Evolutionary conservation across 495 filamentous ascomycete genomes (phyloP).

Genomic region (Penicillium diatomitis): DNA sequence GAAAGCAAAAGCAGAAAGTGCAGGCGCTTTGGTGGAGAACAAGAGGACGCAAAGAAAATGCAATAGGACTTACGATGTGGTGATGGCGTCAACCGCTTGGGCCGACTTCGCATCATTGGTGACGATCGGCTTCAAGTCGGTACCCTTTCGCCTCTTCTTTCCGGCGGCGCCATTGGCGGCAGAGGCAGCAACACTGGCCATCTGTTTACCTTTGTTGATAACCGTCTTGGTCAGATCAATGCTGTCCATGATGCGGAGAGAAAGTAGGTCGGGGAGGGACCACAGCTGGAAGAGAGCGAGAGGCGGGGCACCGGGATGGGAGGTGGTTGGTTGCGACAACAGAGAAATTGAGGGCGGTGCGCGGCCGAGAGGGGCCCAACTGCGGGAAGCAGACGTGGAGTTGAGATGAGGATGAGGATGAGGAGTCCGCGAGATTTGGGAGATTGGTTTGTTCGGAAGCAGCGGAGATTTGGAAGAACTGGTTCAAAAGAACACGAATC

Average conservation of each 20-base stretch:
- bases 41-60: constrained; percentile 1
- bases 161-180: constrained; percentile 55
- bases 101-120: constrained; percentile 57
- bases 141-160: constrained; percentile 82
- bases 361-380: constrained; percentile 2
- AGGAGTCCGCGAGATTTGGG: not conserved
- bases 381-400: not conserved
- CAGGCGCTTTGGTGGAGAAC: constrained; percentile 20
- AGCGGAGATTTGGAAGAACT: too few species aligned
- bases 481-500: not conserved
- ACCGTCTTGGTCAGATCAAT: constrained; percentile 65
- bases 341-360: constrained; percentile 9
- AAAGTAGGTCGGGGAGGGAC: constrained; percentile 5
- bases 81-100: constrained; percentile 21
- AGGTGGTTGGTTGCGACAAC: constrained; percentile 10
- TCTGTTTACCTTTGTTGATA: constrained; percentile 72
- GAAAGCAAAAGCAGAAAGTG: not conserved
- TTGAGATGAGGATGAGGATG: not conserved
- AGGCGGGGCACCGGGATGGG: constrained; percentile 18
- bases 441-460: too few species aligned
- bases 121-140: constrained; percentile 83
- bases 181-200: constrained; percentile 49
- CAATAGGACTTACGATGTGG: constrained; percentile 42
- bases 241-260: constrained; percentile 56
- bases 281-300: constrained; percentile 17